A percentile compares a stretch with the other conserved stretches of the same genome.
Conservation (phyloP, 2,329 filamentous ascomycete genomes). For the Paecilomyces sp. region DNA sequence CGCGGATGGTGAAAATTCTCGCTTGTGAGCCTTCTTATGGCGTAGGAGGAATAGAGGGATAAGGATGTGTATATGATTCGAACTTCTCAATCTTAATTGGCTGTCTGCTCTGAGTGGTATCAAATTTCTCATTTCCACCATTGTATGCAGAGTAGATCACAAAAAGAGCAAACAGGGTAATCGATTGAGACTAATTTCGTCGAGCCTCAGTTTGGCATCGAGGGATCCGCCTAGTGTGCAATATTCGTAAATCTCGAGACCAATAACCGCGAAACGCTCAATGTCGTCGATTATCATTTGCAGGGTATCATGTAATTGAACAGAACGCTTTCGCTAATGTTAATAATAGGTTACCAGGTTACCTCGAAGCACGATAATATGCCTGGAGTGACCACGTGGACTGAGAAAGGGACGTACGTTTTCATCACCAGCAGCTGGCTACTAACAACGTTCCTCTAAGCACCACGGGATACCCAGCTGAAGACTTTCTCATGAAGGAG, state of each 20-base stretch:
- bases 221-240: background rate
- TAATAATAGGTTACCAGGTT: background rate
- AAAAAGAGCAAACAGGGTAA: background rate
- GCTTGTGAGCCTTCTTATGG: background rate
- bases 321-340: background rate
- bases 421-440: background rate
- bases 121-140: background rate
- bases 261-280: background rate
- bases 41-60: background rate
- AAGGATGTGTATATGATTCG: background rate
- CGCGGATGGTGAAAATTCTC: slow-evolving; percentile 9
- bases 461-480: background rate
- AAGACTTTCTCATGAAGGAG: background rate
- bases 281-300: background rate
- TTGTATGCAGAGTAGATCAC: background rate
- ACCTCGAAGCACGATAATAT: background rate
- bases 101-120: background rate
- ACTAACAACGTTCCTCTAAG: background rate
- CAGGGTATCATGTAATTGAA: background rate
- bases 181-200: background rate
- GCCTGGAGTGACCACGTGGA: background rate
- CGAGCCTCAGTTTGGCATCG: background rate
- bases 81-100: background rate
- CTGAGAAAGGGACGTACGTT: background rate
- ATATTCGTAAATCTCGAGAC: background rate